Base-by-base conservation (phyloP, 371 early-diverging fungal genomes). In the Mortierella sp. region DNA sequence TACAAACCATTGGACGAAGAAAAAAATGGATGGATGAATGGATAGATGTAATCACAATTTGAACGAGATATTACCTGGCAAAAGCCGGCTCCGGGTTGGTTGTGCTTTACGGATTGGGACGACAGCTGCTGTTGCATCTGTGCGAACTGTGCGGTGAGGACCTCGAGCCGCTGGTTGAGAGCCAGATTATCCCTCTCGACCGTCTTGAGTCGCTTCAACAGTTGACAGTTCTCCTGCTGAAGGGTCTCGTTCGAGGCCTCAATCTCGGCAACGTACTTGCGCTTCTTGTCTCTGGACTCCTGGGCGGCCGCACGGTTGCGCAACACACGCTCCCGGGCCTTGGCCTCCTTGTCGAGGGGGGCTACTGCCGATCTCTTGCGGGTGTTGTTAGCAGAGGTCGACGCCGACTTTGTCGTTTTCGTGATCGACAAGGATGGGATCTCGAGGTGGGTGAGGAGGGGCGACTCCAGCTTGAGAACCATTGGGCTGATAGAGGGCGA, bases 301-400 rank as follows among this genome's bases (percentile, higher is more conserved):
- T 96, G 96, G 34, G 97, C 97, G 16, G 97, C 97, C 29, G 94
- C 93, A n/a, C 97, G 91, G 87, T 97, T 97, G 52, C 96, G 92
- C 73, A 96, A 80, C n/a, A 95, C 92, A 79, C 96, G 88, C 64
- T 89, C 89, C 13, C 88, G 87, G 48, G 86, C 88, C 73, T 88
- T 87, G 26, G 88, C 88, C 74, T 89, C 90, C 75, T 88, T 87
- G 74, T 88, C 88, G 16, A 75, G 68, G n/a, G 87, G 87, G 64
- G 88, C 89, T 5, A 55, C 52, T 37, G 81, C 72, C 19, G 86
- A 68, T 39, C 86, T 77, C 78, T 80, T 86, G 67, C 76, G 82
- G 63, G 55, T 82, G 79, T 37, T 84, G 70, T 65, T 80, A 6
- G 53, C 37, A 3, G 66, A 29, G 26, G 68, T 34, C 3, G 71